Base-by-base conservation (phyloP, 805 yeast genomes). In the Saccharomycopsis malanga region DNA sequence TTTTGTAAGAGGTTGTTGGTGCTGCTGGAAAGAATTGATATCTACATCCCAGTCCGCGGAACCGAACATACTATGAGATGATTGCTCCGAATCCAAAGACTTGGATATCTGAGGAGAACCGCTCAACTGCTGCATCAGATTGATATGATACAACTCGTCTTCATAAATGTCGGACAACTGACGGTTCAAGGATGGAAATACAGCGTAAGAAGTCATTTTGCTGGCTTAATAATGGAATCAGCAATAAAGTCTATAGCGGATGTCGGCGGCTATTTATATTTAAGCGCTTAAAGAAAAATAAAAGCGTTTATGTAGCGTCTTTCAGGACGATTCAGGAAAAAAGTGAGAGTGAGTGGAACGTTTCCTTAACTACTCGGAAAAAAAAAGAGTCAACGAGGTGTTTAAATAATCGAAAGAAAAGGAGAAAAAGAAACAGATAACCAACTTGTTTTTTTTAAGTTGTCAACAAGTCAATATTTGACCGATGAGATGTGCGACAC, bases 121-220 rank as follows among this genome's bases (percentile, higher is more conserved):
- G 6, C 17, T 9, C 15, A 39, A 44, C 23, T 40, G 45, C 17
- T 40, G 45, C 21, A 27, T 42, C 30, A 36, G 53, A 40, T 27
- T 41, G 25, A 50, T 36, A 34, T 69, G 73, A 53, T 76, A 76
- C 25, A 77, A 62, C 50, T 77, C 83, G 46, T 78, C 83, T 52
- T 77, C 83, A 71, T 76, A 70, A 18, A 76, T 72, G 52, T 77
- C 82, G 15, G 78, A 73, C 45, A 76, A 59, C 18, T 81, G 68
- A 55, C 78, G 72, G 58, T 74, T 73, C 35, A 74, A 63, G 14
- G 65, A 61, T 22, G 81, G 81, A 49, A 73, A 67, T 20, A 45
- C 55, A n/a, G 76, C 73, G 45, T 70, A 58, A 14, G 79, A 73
- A 20, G 77, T 67, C 78, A 73, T 73, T n/a, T 41, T 44, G 23